phyloP scores from a whole-genome alignment of 768 basidiomycete species.

The Amanita rimosa region DNA sequence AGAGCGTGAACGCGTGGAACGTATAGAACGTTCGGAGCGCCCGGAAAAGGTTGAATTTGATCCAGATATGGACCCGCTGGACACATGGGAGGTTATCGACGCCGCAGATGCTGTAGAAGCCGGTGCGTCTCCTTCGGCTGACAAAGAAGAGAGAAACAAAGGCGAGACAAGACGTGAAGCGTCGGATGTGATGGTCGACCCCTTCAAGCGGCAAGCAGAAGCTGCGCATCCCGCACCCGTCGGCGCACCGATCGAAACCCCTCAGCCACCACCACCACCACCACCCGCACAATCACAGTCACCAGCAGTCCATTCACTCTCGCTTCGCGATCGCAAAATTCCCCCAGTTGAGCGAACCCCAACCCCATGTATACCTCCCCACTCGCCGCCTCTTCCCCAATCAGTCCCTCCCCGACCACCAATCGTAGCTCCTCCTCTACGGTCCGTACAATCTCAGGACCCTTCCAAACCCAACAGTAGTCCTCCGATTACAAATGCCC shows the following conservation, averaged over 20 bases:
- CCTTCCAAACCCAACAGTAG: not conserved
- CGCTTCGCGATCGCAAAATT: not conserved
- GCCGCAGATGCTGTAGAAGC: not conserved
- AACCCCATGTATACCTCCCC: not conserved
- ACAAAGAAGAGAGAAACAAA: not conserved
- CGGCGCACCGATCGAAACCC: not conserved
- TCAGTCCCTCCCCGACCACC: not conserved
- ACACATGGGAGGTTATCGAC: constrained; percentile 3
- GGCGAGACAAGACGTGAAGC: not conserved
- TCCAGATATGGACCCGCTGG: not conserved
- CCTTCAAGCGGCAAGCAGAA: not conserved
- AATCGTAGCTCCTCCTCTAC: not conserved
- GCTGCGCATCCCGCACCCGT: not conserved
- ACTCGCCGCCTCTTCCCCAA: not conserved
- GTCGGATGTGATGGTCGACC: not conserved
- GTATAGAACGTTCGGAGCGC: not conserved
- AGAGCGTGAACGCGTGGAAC: not conserved
- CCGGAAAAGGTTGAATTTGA: not conserved
- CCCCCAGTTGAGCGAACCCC: not conserved
- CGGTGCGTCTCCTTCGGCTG: not conserved
- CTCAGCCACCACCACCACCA: not conserved
- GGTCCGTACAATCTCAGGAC: not conserved
- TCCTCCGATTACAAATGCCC: not conserved
- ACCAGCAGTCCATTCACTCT: not conserved
- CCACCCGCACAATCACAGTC: not conserved